Evolutionary conservation across 306 rosid genomes (phyloP).

Genomic region (Geum urbanum): DNA sequence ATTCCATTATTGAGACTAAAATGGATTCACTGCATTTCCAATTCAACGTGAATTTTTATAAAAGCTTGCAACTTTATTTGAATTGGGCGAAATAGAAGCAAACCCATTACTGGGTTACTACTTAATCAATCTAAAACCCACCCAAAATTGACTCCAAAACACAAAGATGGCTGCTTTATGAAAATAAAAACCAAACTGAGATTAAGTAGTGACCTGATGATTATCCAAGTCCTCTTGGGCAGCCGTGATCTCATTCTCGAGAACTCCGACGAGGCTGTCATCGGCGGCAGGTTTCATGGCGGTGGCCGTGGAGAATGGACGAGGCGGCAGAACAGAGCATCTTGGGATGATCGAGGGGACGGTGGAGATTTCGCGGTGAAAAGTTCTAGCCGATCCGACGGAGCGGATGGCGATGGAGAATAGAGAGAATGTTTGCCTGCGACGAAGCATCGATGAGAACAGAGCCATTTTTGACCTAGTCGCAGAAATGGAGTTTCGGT

Average conservation of each 20-base stretch:
- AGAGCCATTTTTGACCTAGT: conserved; percentile 49
- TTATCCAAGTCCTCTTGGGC: conserved; percentile 33
- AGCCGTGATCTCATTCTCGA: conserved; percentile 55
- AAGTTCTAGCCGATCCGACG: conserved; percentile 38
- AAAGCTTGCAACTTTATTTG: neutral
- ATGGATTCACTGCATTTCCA: neutral
- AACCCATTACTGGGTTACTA: neutral
- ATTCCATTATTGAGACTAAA: neutral
- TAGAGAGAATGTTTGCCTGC: conserved; percentile 49
- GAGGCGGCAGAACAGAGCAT: conserved; percentile 33
- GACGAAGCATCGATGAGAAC: conserved; percentile 53
- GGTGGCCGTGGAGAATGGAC: conserved; percentile 38
- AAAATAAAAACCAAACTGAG: neutral
- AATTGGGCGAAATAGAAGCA: neutral
- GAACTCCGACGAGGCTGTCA: conserved; percentile 31
- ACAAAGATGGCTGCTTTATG: neutral
- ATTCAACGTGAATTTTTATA: neutral
- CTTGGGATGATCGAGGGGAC: conserved; percentile 27
- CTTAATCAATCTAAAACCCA: neutral
- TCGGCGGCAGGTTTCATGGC: conserved; percentile 32
- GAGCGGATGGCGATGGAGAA: conserved; percentile 44
- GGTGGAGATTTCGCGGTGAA: conserved; percentile 38
- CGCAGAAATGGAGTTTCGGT: neutral
- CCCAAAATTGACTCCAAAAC: no score
- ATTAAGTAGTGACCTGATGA: conserved; percentile 12